A percentile compares a stretch with the other conserved stretches of the same genome.
Conservation (phyloP, 352 stramenopile genomes). For the Thraustochytrium striatum region DNA sequence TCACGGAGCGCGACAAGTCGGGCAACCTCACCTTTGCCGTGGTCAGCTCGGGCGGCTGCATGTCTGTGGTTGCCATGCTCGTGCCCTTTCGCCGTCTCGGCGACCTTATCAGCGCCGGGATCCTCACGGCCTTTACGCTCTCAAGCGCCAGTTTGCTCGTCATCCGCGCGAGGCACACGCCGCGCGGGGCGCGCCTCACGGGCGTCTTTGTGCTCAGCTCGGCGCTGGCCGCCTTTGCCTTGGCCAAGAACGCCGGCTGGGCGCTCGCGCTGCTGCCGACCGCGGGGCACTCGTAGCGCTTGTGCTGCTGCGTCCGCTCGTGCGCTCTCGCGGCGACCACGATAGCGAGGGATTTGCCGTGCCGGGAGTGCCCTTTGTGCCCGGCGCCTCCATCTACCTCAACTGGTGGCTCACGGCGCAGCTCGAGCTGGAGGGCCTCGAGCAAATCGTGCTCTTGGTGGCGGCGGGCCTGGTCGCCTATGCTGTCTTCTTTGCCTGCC, state of each 20-base stretch:
- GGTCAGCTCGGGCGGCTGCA: neutral
- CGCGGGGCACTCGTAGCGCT: neutral
- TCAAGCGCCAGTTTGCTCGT: neutral
- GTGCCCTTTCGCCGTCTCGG: slow-evolving; percentile 28
- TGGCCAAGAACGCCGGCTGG: neutral
- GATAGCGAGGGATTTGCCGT: slow-evolving; percentile 5
- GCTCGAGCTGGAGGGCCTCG: neutral
- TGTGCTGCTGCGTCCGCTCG: neutral
- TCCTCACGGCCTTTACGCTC: slow-evolving; percentile 19
- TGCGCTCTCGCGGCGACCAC: neutral
- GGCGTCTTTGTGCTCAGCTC: neutral
- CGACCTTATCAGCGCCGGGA: slow-evolving; percentile 39
- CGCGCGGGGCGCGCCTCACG: too few species aligned
- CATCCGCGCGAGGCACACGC: neutral
- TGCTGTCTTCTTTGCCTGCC: too few species aligned
- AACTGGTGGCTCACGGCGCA: slow-evolving; percentile 38
- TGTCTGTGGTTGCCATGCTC: slow-evolving; percentile 3
- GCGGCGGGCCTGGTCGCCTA: neutral
- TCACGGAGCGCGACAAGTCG: neutral
- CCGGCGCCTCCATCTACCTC: neutral
- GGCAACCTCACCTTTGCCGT: slow-evolving; percentile 37
- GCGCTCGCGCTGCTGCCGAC: neutral
- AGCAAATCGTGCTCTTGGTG: neutral
- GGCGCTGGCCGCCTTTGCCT: neutral
- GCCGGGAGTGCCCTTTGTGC: slow-evolving; percentile 14